Percentiles rank a stretch among this genome's conserved stretches.
Conservation (phyloP, 2,329 filamentous ascomycete genomes). For the Aspergillus sp. region DNA sequence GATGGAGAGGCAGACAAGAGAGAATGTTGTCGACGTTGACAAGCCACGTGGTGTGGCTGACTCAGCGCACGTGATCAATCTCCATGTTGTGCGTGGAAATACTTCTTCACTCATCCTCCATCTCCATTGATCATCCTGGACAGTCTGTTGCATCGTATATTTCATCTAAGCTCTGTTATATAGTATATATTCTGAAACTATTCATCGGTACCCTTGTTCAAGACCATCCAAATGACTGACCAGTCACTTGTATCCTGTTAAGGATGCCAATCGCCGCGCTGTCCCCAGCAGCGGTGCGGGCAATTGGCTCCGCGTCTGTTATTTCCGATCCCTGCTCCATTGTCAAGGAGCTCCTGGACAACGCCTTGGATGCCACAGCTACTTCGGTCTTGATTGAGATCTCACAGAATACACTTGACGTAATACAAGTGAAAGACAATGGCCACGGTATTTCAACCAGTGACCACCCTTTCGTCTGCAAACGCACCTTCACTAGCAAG, state of each 20-base stretch:
- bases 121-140: background rate
- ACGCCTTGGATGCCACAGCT: conserved; percentile 65
- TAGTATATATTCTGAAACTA: background rate
- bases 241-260: background rate
- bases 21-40: background rate
- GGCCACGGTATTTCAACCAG: conserved; percentile 61
- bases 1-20: background rate
- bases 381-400: conserved; percentile 61
- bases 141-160: background rate
- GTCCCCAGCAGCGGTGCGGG: conserved; percentile 46
- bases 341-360: conserved; percentile 68
- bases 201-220: background rate
- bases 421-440: conserved; percentile 66
- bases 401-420: conserved; percentile 59
- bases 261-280: conserved; percentile 52
- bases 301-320: conserved; percentile 60
- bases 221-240: background rate
- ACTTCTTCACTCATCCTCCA: conserved; percentile 3
- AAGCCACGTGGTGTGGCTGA: conserved; percentile 7
- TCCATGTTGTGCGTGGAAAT: conserved; percentile 22
- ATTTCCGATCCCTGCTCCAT: conserved; percentile 59
- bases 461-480: conserved; percentile 59
- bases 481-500: conserved; percentile 65
- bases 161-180: background rate
- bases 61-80: conserved; percentile 16